A percentile compares a stretch with the other conserved stretches of the same genome.
phyloP scores from a whole-genome alignment of 2,329 filamentous ascomycete species.

The Fusarium sp. region DNA sequence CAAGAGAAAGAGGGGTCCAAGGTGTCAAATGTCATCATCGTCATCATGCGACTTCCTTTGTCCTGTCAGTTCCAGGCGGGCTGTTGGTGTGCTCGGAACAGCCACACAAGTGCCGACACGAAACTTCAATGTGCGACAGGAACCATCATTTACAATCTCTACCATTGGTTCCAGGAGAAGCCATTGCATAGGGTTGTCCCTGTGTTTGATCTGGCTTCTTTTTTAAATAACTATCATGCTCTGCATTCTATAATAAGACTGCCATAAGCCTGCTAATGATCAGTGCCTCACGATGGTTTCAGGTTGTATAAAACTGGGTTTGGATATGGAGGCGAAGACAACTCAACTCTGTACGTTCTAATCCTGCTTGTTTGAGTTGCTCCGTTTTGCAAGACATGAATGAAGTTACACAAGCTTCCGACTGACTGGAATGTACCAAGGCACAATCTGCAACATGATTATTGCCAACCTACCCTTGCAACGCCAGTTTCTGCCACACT shows the following conservation, averaged over 20 bases:
- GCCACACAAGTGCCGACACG: constrained; percentile 37
- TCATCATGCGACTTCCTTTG: constrained; percentile 34
- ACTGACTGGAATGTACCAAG: constrained; percentile 9
- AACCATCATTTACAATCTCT: constrained; percentile 1
- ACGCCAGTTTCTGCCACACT: not conserved
- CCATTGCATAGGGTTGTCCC: not conserved
- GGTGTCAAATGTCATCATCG: constrained; percentile 40
- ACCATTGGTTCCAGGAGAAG: not conserved
- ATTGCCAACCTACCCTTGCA: not conserved
- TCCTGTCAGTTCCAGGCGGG: constrained; percentile 4
- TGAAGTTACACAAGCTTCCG: not conserved
- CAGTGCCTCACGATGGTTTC: constrained; percentile 3
- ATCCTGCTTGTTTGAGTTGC: not conserved
- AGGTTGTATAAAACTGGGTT: not conserved
- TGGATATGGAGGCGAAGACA: not conserved
- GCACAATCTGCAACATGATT: not conserved
- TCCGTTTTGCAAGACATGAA: not conserved
- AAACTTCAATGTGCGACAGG: constrained; percentile 24
- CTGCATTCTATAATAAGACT: not conserved
- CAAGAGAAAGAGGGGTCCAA: constrained; percentile 26
- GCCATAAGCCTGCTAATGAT: not conserved
- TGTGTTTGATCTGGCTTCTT: not conserved
- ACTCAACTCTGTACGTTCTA: not conserved
- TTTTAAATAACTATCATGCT: not conserved
- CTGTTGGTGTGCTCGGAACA: constrained; percentile 19